Evolutionary conservation across 306 rosid genomes (phyloP).

Genomic region (Potentilla sterilis): DNA sequence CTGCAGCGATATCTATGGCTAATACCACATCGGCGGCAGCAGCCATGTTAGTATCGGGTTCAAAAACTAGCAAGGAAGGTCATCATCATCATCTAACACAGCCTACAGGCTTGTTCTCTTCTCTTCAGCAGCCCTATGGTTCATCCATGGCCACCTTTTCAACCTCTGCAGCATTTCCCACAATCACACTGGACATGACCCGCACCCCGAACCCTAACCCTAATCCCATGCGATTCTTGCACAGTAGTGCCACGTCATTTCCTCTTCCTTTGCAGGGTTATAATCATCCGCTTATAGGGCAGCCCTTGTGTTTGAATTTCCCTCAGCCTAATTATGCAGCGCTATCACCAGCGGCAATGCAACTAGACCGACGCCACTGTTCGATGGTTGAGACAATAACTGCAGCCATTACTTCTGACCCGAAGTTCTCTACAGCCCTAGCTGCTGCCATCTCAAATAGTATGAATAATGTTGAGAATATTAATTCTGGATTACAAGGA

Average conservation of each 20-base stretch:
- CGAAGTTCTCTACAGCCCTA: conserved; percentile 51
- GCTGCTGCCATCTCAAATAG: conserved; percentile 54
- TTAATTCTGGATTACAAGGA: neutral
- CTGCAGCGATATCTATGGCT: conserved; percentile 49
- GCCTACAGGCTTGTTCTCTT: conserved; percentile 26
- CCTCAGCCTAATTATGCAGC: conserved; percentile 17
- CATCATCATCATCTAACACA: neutral
- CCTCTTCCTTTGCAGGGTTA: conserved; percentile 36
- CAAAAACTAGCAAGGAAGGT: conserved; percentile 31
- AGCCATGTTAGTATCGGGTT: conserved; percentile 41
- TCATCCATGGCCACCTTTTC: conserved; percentile 47
- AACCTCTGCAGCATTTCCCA: conserved; percentile 49
- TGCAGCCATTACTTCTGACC: conserved; percentile 54
- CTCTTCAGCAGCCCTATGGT: conserved; percentile 20
- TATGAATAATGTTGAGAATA: conserved; percentile 12
- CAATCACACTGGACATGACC: conserved; percentile 52
- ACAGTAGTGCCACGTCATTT: conserved; percentile 8
- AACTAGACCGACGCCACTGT: neutral
- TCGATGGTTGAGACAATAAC: conserved; percentile 33
- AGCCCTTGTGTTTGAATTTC: conserved; percentile 24
- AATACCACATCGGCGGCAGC: conserved; percentile 56
- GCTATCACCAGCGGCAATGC: conserved; percentile 11
- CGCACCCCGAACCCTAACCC: conserved; percentile 12
- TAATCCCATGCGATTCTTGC: neutral
- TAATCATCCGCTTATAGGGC: conserved; percentile 24